phyloP scores from a whole-genome alignment of 768 basidiomycete species.

The Tremella mesenterica region DNA sequence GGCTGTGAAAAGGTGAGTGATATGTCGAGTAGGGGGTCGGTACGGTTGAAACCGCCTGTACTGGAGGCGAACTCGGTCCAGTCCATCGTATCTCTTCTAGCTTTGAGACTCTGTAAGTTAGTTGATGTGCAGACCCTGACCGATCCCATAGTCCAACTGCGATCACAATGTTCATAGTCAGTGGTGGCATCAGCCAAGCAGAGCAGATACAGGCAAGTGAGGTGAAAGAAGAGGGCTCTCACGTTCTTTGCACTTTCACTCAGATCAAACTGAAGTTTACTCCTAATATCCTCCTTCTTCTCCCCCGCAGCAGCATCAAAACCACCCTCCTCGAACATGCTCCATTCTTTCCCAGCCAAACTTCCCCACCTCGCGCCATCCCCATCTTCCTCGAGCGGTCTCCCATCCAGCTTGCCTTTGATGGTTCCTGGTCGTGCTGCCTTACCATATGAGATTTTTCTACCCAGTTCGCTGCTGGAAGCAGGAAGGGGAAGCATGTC shows the following conservation, averaged over 20 bases:
- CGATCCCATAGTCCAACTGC: background rate
- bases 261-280: conserved; percentile 83
- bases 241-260: conserved; percentile 74
- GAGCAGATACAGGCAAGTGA: background rate
- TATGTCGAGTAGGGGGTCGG: conserved; percentile 63
- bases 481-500: conserved; percentile 20
- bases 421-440: conserved; percentile 2
- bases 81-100: conserved; percentile 72
- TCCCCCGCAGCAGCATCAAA: conserved; percentile 52
- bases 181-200: conserved; percentile 1
- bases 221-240: conserved; percentile 28
- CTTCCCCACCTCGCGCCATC: conserved; percentile 66
- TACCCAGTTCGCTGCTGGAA: background rate
- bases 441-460: conserved; percentile 4
- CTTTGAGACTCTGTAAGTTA: conserved; percentile 52
- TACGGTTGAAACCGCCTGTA: conserved; percentile 66
- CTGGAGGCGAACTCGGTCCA: conserved; percentile 78
- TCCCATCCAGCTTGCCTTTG: background rate
- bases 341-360: conserved; percentile 76
- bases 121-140: background rate
- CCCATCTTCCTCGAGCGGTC: conserved; percentile 3
- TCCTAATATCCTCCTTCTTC: conserved; percentile 45
- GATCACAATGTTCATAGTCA: conserved; percentile 10
- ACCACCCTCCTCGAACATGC: conserved; percentile 76
- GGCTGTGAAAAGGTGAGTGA: conserved; percentile 70